Evolutionary conservation across 2,329 filamentous ascomycete species (phyloP), one percentile per base, ranked within the genome.

Genomic region (Aspergillus melleus): DNA sequence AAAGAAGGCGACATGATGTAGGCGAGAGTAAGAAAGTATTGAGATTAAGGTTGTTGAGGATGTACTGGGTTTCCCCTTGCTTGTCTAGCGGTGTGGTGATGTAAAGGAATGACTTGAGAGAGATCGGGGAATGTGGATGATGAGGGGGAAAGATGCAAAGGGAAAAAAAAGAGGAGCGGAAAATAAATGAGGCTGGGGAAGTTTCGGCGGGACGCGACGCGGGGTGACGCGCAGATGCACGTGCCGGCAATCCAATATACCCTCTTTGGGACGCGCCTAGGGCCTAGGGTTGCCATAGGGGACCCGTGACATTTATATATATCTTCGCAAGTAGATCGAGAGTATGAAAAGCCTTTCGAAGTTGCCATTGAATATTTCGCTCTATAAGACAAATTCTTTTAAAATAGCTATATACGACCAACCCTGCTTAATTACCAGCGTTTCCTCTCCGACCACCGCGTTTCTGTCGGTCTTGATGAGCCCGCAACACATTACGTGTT

Each of bases 391-490:
- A 29, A 29, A 51, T 16, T 20, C 46, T n/a, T n/a, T 22, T 19
- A 57, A 19, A 19, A 30, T 56, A 42, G 16, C 24, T 20, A 11
- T 42, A 50, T n/a, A 26, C n/a, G 47, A 42, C 5, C 14, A 60
- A 20, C 12, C 8, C 60, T 60, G 68, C 51, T 70, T 68, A 44
- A 77, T 61, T 67, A 51, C 71, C 68, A 39, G 77, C 79, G 75
- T 97, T 97, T 57, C 89, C 87, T 72, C 91, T 86, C 76, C 88
- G 87, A 6, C 94, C 94, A 55, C 93, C 94, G 62, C 87, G 87
- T 81, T 96, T 96, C 73, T 87, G 88, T 74, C 93, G 85, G 59
- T 93, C 88, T 29, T 94, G 84, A 77, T 98, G 94, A 2, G 88
- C 90, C 74, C 86, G 89, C 66, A 98, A 77, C 39, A 92, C 86